phyloP scores from a whole-genome alignment of 2,329 filamentous ascomycete genomes.

The Colletotrichum cereale region DNA sequence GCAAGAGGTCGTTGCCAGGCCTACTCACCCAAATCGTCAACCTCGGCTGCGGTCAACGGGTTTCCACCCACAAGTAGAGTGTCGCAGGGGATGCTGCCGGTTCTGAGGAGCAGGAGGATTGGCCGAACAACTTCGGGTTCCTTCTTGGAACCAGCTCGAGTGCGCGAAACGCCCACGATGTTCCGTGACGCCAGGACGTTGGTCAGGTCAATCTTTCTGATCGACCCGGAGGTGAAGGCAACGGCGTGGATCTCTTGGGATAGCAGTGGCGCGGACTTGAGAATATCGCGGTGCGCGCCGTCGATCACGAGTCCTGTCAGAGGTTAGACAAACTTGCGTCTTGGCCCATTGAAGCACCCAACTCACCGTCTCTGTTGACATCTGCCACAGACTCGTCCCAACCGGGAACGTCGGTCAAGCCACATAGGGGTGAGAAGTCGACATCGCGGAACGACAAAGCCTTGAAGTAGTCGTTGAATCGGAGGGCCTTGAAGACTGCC shows the following conservation, averaged over 20 bases:
- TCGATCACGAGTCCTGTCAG: conserved; percentile 37
- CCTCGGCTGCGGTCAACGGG: conserved; percentile 58
- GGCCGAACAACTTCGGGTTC: conserved; percentile 60
- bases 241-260: conserved; percentile 69
- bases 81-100: conserved; percentile 61
- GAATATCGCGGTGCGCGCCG: conserved; percentile 43
- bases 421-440: conserved; percentile 59
- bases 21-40: conserved; percentile 61
- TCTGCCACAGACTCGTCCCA: conserved; percentile 63
- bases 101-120: conserved; percentile 63
- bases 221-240: conserved; percentile 66
- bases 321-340: neutral
- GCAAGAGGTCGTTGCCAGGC: neutral
- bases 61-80: conserved; percentile 66
- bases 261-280: conserved; percentile 59
- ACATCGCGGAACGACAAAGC: conserved; percentile 67
- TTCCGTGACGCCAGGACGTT: conserved; percentile 51
- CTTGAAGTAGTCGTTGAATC: conserved; percentile 71
- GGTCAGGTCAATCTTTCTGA: conserved; percentile 66
- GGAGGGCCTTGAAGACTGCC: conserved; percentile 67
- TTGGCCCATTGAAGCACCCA: neutral
- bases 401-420: conserved; percentile 57
- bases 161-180: conserved; percentile 25
- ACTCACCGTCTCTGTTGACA: conserved; percentile 64
- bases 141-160: conserved; percentile 30